Percentiles rank a stretch among this genome's conserved stretches.
These are phyloP conservation scores for Prunus padus DNA, from an alignment of 306 rosid genomes.

Conservation along the genomic window DNA sequence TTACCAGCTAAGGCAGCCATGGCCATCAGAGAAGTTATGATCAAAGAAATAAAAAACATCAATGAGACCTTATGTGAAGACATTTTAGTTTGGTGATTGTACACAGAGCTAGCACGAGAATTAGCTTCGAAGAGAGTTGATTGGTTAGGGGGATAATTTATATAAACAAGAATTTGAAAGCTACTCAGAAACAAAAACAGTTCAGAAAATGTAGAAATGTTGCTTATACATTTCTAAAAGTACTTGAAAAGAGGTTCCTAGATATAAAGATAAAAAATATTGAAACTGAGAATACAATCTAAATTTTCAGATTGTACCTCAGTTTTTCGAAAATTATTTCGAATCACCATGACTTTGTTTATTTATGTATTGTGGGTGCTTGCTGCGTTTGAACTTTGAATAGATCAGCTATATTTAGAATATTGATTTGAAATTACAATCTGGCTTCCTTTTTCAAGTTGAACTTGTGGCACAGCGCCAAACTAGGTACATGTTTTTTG, in stretches of 20 bases:
- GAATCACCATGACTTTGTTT: neutral
- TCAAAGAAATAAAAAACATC: conserved; percentile 3
- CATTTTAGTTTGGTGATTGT: conserved; percentile 11
- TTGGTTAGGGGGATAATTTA: neutral
- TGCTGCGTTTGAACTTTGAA: neutral
- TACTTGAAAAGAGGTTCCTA: neutral
- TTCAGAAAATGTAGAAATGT: neutral
- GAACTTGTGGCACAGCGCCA: neutral
- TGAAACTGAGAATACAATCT: neutral
- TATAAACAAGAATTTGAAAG: neutral
- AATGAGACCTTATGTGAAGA: neutral
- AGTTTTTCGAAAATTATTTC: neutral
- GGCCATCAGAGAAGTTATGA: neutral
- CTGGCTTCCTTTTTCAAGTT: neutral
- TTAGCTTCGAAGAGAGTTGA: too few relatives aligned
- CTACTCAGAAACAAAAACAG: neutral
- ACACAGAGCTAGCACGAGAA: too few relatives aligned
- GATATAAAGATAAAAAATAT: neutral
- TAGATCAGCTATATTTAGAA: neutral
- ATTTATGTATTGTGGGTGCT: neutral
- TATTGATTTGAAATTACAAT: neutral
- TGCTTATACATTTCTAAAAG: neutral
- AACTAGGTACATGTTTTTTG: neutral
- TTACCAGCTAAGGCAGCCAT: conserved; percentile 38
- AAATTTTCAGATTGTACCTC: neutral